phyloP scores from a whole-genome alignment of 1,284 basidiomycete species.

The Cutaneotrichosporon mucoides region DNA sequence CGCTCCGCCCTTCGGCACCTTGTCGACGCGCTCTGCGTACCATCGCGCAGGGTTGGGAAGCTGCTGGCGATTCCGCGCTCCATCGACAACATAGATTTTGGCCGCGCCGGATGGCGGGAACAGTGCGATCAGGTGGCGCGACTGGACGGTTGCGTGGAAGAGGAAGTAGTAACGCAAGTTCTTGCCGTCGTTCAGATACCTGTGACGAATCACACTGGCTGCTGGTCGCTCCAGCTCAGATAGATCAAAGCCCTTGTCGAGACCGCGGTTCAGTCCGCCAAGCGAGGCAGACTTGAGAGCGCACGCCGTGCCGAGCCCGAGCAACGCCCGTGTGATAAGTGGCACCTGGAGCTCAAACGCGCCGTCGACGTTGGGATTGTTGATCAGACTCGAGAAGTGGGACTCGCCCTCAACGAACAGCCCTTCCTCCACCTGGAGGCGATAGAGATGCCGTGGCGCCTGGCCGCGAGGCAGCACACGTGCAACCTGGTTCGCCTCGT shows the following conservation, averaged over 20 bases:
- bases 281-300: slow-evolving; percentile 60
- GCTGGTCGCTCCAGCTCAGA: slow-evolving; percentile 68
- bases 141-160: slow-evolving; percentile 77
- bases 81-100: slow-evolving; percentile 86
- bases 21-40: slow-evolving; percentile 60
- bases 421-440: slow-evolving; percentile 77
- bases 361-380: slow-evolving; percentile 92
- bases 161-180: slow-evolving; percentile 79
- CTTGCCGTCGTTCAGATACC: slow-evolving; percentile 71
- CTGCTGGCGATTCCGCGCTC: slow-evolving; percentile 74
- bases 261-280: slow-evolving; percentile 76
- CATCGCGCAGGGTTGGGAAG: slow-evolving; percentile 70
- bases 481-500: slow-evolving; percentile 68
- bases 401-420: slow-evolving; percentile 78
- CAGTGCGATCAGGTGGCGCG: slow-evolving; percentile 84
- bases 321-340: slow-evolving; percentile 72
- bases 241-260: slow-evolving; percentile 81
- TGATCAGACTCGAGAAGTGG: slow-evolving; percentile 86
- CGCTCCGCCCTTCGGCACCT: slow-evolving; percentile 48
- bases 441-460: slow-evolving; percentile 74
- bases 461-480: slow-evolving; percentile 77
- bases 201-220: slow-evolving; percentile 59
- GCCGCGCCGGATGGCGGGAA: slow-evolving; percentile 71
- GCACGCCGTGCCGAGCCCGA: slow-evolving; percentile 82
- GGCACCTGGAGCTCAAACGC: slow-evolving; percentile 91